Conservation (phyloP, 176 grass and related monocot species). For the Metroxylon sagu region DNA sequence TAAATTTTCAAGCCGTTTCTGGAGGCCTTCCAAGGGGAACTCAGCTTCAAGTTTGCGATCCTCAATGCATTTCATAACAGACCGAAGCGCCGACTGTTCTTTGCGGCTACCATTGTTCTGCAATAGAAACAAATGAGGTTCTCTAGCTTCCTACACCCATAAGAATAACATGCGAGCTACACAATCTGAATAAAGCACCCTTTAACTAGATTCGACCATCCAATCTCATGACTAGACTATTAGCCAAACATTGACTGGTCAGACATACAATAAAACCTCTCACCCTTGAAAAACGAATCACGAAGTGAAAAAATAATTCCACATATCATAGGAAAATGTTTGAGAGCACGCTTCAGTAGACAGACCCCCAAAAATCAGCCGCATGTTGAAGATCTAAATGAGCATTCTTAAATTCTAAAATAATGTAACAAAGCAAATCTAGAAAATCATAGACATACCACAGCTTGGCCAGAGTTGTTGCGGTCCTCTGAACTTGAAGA, state of each 20-base stretch:
- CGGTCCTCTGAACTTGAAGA: slow-evolving; percentile 30
- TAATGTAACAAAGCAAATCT: no score
- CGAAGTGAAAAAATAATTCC: no score
- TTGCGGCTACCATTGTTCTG: slow-evolving; percentile 69
- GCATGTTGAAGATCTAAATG: no score
- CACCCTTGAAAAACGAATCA: no score
- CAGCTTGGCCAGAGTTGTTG: slow-evolving; percentile 43
- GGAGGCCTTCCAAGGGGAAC: slow-evolving; percentile 56
- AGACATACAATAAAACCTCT: no score
- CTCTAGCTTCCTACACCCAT: neutral
- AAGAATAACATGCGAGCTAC: neutral
- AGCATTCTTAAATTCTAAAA: no score
- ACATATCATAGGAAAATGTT: no score
- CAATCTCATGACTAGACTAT: no score
- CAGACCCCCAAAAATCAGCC: no score
- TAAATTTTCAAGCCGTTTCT: slow-evolving; percentile 70
- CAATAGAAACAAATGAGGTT: slow-evolving; percentile 5
- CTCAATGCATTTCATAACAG: slow-evolving; percentile 92
- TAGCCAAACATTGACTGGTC: no score
- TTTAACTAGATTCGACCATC: no score
- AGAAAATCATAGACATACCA: slow-evolving; percentile 22
- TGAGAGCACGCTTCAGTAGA: no score
- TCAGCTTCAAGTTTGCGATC: slow-evolving; percentile 78
- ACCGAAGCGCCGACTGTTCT: slow-evolving; percentile 56
- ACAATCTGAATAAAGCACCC: neutral